Percentiles rank a stretch among this genome's conserved stretches.
Evolutionary conservation across 805 yeast genomes (phyloP).

Genomic region (Yarrowia yakushimensis): DNA sequence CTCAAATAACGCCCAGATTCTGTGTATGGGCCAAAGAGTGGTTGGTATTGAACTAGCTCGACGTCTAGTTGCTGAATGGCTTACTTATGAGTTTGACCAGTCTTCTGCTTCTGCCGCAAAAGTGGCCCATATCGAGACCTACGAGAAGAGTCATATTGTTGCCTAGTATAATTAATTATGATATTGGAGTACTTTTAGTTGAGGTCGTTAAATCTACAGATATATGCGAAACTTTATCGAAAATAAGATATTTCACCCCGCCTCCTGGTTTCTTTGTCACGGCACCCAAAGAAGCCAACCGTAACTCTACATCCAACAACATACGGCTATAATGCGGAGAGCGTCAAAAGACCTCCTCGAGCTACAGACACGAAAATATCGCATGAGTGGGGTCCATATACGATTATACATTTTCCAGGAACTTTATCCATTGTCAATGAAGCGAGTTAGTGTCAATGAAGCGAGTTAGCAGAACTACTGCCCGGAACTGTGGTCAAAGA

Average conservation of each 20-base stretch:
- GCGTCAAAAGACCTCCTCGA: too few relatives aligned
- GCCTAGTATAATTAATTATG: slow-evolving; percentile 7
- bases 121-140: slow-evolving; percentile 39
- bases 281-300: slow-evolving; percentile 17
- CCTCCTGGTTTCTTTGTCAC: slow-evolving; percentile 12
- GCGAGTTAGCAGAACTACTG: too few relatives aligned
- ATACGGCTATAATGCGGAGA: slow-evolving; percentile 6
- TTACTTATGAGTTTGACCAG: slow-evolving; percentile 43
- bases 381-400: too few relatives aligned
- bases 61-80: slow-evolving; percentile 46
- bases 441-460: too few relatives aligned
- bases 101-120: slow-evolving; percentile 44
- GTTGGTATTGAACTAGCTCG: slow-evolving; percentile 46
- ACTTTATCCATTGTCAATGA: too few relatives aligned
- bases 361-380: too few relatives aligned
- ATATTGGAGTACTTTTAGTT: too few relatives aligned
- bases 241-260: not conserved
- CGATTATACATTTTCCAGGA: too few relatives aligned
- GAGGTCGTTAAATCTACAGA: too few relatives aligned
- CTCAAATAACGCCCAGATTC: slow-evolving; percentile 45
- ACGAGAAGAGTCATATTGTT: slow-evolving; percentile 31
- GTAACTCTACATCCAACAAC: not conserved
- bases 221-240: not conserved
- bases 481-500: too few relatives aligned
- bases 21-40: slow-evolving; percentile 50